These are phyloP conservation scores for Neurospora sp. DNA, from an alignment of 495 filamentous ascomycete genomes.

Conservation along the genomic window DNA sequence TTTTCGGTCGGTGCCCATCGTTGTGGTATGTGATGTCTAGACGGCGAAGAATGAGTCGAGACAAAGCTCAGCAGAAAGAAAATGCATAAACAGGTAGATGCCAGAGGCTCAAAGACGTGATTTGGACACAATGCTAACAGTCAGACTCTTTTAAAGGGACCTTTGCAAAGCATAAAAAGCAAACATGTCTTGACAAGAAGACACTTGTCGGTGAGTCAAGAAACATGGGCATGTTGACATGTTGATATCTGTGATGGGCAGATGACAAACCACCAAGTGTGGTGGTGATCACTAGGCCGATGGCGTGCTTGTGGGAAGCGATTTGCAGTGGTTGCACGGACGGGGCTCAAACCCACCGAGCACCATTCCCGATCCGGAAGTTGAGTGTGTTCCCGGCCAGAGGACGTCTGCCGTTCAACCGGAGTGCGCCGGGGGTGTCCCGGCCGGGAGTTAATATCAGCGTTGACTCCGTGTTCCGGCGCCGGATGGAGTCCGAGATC, in stretches of 20 bases:
- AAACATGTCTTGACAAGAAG: neutral
- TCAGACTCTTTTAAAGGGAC: neutral
- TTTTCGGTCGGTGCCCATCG: constrained; percentile 1
- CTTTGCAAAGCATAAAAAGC: neutral
- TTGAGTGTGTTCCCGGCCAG: neutral
- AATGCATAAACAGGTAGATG: neutral
- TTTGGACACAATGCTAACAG: neutral
- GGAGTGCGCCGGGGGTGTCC: neutral
- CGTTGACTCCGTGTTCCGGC: neutral
- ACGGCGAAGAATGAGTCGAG: neutral
- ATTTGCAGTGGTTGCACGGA: neutral
- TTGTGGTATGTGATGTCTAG: neutral
- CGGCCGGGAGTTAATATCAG: neutral
- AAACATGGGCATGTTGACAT: neutral
- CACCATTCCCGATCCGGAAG: neutral
- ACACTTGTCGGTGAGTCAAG: neutral
- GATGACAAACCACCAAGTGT: neutral
- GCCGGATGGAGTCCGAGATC: neutral
- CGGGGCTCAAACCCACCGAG: neutral
- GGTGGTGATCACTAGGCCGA: constrained; percentile 2
- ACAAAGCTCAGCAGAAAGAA: neutral
- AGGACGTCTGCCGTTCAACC: neutral
- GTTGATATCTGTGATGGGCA: neutral
- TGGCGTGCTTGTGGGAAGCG: constrained; percentile 8
- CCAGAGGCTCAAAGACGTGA: neutral